Conservation (phyloP, 2,329 filamentous ascomycete species). For the Paraphoma chrysanthemicola region DNA sequence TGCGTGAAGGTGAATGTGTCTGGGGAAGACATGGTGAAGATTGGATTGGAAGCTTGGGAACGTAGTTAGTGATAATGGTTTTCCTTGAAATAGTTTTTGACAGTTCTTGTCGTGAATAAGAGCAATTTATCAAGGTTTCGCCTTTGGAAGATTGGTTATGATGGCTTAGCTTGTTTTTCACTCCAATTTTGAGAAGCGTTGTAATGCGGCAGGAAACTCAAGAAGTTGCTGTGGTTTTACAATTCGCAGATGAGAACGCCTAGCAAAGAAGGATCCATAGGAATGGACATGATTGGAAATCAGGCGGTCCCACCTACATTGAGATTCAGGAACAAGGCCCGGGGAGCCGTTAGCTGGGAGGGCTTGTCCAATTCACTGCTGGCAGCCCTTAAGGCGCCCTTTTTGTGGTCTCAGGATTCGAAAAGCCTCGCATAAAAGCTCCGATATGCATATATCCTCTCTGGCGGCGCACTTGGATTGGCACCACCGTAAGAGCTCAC, state of each 20-base stretch:
- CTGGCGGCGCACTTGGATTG: background rate
- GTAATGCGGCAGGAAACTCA: too few species aligned
- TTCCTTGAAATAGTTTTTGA: too few species aligned
- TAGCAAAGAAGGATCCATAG: background rate
- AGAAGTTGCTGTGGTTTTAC: background rate
- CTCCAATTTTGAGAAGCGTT: background rate
- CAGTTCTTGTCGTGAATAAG: too few species aligned
- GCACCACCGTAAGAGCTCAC: background rate
- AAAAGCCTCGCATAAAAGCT: background rate
- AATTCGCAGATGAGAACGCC: background rate
- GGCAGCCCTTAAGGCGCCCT: background rate
- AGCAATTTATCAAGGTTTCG: too few species aligned
- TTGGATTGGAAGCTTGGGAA: background rate
- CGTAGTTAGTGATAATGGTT: too few species aligned
- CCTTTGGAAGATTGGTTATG: too few species aligned
- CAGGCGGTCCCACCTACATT: background rate
- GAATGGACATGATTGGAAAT: background rate
- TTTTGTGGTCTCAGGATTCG: background rate
- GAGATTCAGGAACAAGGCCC: conserved; percentile 1
- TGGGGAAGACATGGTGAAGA: background rate
- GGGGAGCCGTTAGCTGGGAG: background rate
- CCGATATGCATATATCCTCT: background rate
- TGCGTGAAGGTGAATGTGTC: conserved; percentile 24
- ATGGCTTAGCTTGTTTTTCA: too few species aligned
- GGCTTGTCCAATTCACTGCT: background rate